These are phyloP conservation scores for Neoarthrinium moseri DNA, from an alignment of 2,329 filamentous ascomycete species.

Conservation along the genomic window DNA sequence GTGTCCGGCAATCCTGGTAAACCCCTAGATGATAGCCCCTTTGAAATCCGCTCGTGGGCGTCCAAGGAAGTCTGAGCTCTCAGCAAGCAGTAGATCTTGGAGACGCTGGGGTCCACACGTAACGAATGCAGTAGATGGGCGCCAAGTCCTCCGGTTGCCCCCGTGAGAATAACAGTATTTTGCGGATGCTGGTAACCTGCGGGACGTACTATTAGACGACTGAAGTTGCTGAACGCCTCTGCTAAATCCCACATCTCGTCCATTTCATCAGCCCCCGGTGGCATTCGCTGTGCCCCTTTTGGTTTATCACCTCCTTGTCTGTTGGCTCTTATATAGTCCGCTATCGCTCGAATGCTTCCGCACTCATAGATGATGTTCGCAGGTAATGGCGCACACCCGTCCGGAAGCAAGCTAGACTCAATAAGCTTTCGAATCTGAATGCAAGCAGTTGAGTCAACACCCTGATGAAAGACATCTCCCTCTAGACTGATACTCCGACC, in stretches of 20 bases:
- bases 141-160: slow-evolving; percentile 36
- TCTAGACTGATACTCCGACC: slow-evolving; percentile 29
- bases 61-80: slow-evolving; percentile 42
- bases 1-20: background rate
- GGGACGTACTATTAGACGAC: slow-evolving; percentile 11
- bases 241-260: slow-evolving; percentile 24
- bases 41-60: slow-evolving; percentile 40
- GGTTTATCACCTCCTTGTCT: too few relatives aligned
- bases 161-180: slow-evolving; percentile 22
- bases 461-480: slow-evolving; percentile 55
- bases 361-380: slow-evolving; percentile 61
- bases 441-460: slow-evolving; percentile 59
- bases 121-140: slow-evolving; percentile 48
- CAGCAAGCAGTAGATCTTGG: slow-evolving; percentile 55
- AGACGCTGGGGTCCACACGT: slow-evolving; percentile 31
- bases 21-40: slow-evolving; percentile 36
- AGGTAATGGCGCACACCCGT: slow-evolving; percentile 33
- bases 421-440: slow-evolving; percentile 47
- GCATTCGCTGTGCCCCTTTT: too few relatives aligned
- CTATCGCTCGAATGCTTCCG: slow-evolving; percentile 42
- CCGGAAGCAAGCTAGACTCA: slow-evolving; percentile 20
- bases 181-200: background rate
- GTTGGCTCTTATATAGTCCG: slow-evolving; percentile 18
- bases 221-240: slow-evolving; percentile 24
- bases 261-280: slow-evolving; percentile 13